phyloP scores from a whole-genome alignment of 2,329 filamentous ascomycete species.

The Aspergillus fijiensis region DNA sequence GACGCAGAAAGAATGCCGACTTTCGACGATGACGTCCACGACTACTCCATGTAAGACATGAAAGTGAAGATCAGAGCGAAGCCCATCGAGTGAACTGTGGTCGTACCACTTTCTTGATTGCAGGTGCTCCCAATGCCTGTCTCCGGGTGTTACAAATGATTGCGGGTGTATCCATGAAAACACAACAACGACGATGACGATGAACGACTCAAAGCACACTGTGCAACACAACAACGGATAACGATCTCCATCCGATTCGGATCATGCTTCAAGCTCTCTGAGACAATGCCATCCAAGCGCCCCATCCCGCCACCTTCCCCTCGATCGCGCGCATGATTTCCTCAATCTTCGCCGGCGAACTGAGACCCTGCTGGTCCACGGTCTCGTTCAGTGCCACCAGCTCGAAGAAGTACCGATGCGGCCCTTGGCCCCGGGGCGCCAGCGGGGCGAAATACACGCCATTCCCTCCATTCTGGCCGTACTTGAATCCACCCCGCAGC shows the following conservation, averaged over 20 bases:
- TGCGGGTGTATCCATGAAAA: not conserved
- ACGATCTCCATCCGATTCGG: not conserved
- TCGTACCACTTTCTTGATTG: not conserved
- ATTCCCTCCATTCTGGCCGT: conserved; percentile 45
- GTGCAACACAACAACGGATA: not conserved
- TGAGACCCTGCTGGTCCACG: conserved; percentile 41
- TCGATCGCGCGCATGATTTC: conserved; percentile 47
- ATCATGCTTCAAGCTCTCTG: conserved; percentile 35
- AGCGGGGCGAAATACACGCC: conserved; percentile 48
- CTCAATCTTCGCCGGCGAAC: conserved; percentile 42
- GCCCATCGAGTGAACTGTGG: not conserved
- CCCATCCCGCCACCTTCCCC: conserved; percentile 54
- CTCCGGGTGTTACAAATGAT: not conserved
- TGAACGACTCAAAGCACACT: not conserved
- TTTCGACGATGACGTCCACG: not conserved
- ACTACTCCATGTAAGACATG: not conserved
- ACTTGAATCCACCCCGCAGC: conserved; percentile 48
- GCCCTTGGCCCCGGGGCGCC: conserved; percentile 52
- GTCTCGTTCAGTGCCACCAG: conserved; percentile 50
- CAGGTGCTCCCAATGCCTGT: not conserved
- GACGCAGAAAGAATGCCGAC: not conserved
- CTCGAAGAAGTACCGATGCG: conserved; percentile 55
- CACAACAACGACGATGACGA: not conserved
- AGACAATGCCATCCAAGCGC: conserved; percentile 48
- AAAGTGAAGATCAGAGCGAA: not conserved